Conservation (phyloP, 192 early-diverging fungal species). For the Haplosporangium gracile region DNA sequence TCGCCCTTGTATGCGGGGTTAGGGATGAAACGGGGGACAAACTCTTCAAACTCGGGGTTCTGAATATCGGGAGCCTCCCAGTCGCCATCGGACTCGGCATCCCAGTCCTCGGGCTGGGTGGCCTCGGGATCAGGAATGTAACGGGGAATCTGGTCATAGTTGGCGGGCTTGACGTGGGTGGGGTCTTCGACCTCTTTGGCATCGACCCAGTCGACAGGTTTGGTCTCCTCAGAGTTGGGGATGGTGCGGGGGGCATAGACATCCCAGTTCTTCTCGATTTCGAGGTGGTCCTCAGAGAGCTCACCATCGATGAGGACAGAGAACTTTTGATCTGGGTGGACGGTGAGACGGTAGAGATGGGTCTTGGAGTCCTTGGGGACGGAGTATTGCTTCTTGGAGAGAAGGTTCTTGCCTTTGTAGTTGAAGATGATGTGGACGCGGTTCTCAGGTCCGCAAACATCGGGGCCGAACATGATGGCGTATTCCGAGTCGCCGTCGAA, state of each 20-base stretch:
- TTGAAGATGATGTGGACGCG: conserved; percentile 97
- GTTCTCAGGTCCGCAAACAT: conserved; percentile 92
- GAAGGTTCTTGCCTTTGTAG: conserved; percentile 91
- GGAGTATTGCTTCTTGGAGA: conserved; percentile 77
- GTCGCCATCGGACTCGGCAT: conserved; percentile 94
- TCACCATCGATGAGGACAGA: conserved; percentile 43
- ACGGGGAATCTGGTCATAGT: conserved; percentile 85
- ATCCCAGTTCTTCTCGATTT: conserved; percentile 49
- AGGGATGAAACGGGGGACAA: conserved; percentile 83
- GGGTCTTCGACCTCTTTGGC: conserved; percentile 83
- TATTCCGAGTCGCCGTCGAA: conserved; percentile 90
- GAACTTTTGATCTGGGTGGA: conserved; percentile 76
- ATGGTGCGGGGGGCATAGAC: conserved; percentile 83
- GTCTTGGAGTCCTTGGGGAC: conserved; percentile 86
- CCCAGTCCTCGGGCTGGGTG: conserved; percentile 91
- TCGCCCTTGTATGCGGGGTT: conserved; percentile 97
- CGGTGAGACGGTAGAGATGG: conserved; percentile 90
- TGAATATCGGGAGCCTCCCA: conserved; percentile 91
- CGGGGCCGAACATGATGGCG: conserved; percentile 91
- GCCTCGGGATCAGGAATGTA: conserved; percentile 84
- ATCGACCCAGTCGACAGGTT: conserved; percentile 95
- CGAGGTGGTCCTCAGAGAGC: conserved; percentile 12
- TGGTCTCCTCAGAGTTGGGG: conserved; percentile 83
- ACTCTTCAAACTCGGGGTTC: conserved; percentile 91
- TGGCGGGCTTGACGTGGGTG: conserved; percentile 81